Conservation (phyloP, 805 yeast genomes). For the Teunomyces funiuensis region DNA sequence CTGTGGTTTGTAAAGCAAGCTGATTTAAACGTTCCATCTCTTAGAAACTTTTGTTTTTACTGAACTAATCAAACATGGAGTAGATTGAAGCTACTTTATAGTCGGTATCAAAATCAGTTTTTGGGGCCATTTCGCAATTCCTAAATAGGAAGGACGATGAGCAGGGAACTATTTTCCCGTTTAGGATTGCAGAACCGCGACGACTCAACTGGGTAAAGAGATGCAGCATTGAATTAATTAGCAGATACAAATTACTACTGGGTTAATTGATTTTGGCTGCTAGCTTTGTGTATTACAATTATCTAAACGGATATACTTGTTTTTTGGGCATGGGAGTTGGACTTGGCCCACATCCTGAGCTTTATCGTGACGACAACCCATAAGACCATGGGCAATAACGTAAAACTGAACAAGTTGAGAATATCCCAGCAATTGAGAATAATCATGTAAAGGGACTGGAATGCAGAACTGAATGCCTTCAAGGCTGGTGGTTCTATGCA, state of each 20-base stretch:
- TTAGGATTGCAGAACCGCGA: not conserved
- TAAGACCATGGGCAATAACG: conserved; percentile 20
- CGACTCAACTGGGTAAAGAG: not conserved
- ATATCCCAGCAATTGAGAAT: conserved; percentile 20
- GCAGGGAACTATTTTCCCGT: conserved; percentile 1
- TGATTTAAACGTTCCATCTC: conserved; percentile 72
- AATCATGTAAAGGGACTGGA: conserved; percentile 9
- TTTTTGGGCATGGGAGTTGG: not conserved
- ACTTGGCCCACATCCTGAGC: conserved; percentile 4
- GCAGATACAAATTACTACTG: not conserved
- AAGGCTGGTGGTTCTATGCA: conserved; percentile 9
- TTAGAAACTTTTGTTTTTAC: too few species aligned
- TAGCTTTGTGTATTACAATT: not conserved
- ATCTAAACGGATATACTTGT: not conserved
- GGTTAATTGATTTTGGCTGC: too few species aligned
- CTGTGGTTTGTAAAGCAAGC: conserved; percentile 60
- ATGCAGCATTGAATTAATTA: not conserved
- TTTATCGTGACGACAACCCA: conserved; percentile 22
- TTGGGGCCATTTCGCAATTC: not conserved
- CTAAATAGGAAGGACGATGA: conserved; percentile 5
- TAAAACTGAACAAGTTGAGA: conserved; percentile 18
- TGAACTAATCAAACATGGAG: too few species aligned
- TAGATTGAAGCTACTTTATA: not conserved
- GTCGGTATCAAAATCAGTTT: not conserved
- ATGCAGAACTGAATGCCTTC: conserved; percentile 6